Evolutionary conservation across 2,329 filamentous ascomycete genomes (phyloP).

Genomic region (Clathrospora elynae): DNA sequence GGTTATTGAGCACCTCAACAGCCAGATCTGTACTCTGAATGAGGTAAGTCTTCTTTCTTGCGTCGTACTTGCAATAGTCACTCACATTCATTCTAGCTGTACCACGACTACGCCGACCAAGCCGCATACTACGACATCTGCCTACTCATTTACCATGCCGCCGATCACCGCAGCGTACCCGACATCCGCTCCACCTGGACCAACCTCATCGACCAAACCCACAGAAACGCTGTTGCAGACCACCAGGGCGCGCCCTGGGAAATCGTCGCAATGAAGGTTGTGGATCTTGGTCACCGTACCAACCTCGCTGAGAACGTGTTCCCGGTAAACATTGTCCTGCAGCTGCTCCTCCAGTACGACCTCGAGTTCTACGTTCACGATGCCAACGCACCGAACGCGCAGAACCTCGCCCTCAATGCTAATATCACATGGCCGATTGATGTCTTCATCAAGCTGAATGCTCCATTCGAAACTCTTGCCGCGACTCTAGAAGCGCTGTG

Average conservation of each 20-base stretch:
- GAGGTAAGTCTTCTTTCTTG: slow-evolving; percentile 62
- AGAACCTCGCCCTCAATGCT: slow-evolving; percentile 24
- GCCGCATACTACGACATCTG: slow-evolving; percentile 94
- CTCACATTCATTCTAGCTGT: slow-evolving; percentile 67
- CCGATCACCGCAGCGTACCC: slow-evolving; percentile 85
- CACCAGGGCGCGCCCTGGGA: slow-evolving; percentile 68
- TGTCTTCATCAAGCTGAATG: slow-evolving; percentile 66
- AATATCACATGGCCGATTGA: slow-evolving; percentile 65
- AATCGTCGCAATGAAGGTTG: slow-evolving; percentile 65
- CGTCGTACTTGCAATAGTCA: slow-evolving; percentile 14
- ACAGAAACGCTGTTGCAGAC: slow-evolving; percentile 55
- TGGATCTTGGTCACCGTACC: slow-evolving; percentile 61
- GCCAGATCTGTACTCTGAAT: slow-evolving; percentile 76
- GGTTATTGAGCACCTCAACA: slow-evolving; percentile 72
- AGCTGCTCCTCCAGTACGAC: slow-evolving; percentile 45
- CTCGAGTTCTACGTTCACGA: slow-evolving; percentile 59
- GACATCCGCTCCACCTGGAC: slow-evolving; percentile 87
- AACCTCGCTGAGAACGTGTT: slow-evolving; percentile 62
- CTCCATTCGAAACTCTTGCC: slow-evolving; percentile 66
- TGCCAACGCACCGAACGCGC: slow-evolving; percentile 14
- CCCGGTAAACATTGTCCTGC: slow-evolving; percentile 53
- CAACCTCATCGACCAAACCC: slow-evolving; percentile 73
- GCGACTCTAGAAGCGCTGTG: slow-evolving; percentile 68
- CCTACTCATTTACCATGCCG: slow-evolving; percentile 87
- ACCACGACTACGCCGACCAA: slow-evolving; percentile 87